Evolutionary conservation across 441 rosid species (phyloP).

Genomic region (Iberis amara): DNA sequence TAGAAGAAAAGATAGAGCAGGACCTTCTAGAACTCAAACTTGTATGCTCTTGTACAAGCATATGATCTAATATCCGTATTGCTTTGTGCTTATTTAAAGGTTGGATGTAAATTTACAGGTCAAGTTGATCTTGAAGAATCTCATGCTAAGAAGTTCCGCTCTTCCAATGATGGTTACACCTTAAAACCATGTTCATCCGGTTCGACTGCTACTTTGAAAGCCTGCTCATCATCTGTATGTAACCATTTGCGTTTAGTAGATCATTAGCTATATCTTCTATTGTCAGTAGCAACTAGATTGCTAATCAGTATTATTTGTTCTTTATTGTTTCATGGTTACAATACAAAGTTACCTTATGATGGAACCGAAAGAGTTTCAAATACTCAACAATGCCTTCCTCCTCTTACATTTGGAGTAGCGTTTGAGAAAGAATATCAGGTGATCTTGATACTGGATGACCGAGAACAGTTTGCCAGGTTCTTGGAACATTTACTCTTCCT

Average conservation of each 20-base stretch:
- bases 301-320: constrained; percentile 9
- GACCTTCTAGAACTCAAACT: constrained; percentile 26
- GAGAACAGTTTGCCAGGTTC: constrained; percentile 86
- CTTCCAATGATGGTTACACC: constrained; percentile 31
- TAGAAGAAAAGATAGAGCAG: constrained; percentile 27
- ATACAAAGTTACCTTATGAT: constrained; percentile 36
- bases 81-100: constrained; percentile 6
- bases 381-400: constrained; percentile 52
- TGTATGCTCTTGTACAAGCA: constrained; percentile 32
- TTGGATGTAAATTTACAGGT: constrained; percentile 36
- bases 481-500: constrained; percentile 25
- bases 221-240: constrained; percentile 73
- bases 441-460: constrained; percentile 69
- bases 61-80: constrained; percentile 14
- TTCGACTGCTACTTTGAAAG: constrained; percentile 36
- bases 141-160: constrained; percentile 33
- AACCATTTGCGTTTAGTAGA: constrained; percentile 14
- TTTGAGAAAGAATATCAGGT: constrained; percentile 78
- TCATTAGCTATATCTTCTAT: neutral
- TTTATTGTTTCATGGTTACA: constrained; percentile 28
- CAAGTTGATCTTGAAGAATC: constrained; percentile 35
- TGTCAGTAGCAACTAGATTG: constrained; percentile 12
- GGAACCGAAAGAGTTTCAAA: constrained; percentile 33
- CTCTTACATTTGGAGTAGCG: constrained; percentile 62
- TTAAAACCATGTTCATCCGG: constrained; percentile 32